These are phyloP conservation scores for Sordariomycetes sp. DNA, from an alignment of 2,329 filamentous ascomycete genomes.

Conservation along the genomic window DNA sequence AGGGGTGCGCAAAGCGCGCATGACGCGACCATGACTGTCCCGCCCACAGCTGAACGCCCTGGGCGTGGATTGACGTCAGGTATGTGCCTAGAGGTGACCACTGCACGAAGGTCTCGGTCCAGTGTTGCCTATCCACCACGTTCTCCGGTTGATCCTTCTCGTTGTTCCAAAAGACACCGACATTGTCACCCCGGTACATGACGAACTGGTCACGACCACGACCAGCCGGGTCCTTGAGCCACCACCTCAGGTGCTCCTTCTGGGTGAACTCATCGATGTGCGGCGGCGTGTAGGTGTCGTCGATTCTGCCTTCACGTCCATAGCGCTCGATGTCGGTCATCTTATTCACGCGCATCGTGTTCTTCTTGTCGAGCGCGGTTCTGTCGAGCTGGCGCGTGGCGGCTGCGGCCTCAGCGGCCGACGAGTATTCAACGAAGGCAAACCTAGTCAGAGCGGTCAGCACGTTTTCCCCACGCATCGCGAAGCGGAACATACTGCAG, in stretches of 20 bases:
- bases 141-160: slow-evolving; percentile 83
- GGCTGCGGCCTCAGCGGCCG: slow-evolving; percentile 78
- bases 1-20: slow-evolving; percentile 89
- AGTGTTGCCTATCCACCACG: slow-evolving; percentile 86
- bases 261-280: slow-evolving; percentile 77
- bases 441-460: slow-evolving; percentile 48
- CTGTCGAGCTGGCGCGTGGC: slow-evolving; percentile 84
- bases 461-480: neutral
- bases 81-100: slow-evolving; percentile 96
- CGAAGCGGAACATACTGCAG: slow-evolving; percentile 55
- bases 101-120: slow-evolving; percentile 96
- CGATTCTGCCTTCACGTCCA: slow-evolving; percentile 84
- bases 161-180: slow-evolving; percentile 98
- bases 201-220: slow-evolving; percentile 92
- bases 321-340: slow-evolving; percentile 96
- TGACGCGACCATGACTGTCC: slow-evolving; percentile 82
- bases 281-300: slow-evolving; percentile 81
- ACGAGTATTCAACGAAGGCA: slow-evolving; percentile 94
- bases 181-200: slow-evolving; percentile 85
- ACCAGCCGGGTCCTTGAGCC: slow-evolving; percentile 69
- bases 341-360: slow-evolving; percentile 94
- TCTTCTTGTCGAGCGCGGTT: slow-evolving; percentile 89
- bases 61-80: slow-evolving; percentile 87
- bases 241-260: slow-evolving; percentile 91
- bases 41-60: slow-evolving; percentile 97